phyloP scores from a whole-genome alignment of 306 rosid species.

The Corylus avellana region DNA sequence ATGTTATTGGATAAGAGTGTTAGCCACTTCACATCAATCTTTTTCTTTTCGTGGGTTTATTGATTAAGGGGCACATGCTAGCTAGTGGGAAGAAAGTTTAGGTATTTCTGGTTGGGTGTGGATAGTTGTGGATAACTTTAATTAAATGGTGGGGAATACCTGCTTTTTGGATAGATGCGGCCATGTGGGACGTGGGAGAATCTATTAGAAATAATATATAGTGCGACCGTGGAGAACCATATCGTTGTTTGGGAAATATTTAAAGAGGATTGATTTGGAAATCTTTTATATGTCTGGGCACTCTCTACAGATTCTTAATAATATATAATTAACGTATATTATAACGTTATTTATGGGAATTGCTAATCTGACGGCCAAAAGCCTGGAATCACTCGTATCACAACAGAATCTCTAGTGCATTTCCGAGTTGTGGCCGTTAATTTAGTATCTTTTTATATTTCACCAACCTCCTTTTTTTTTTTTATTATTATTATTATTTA shows the following conservation, averaged over 20 bases:
- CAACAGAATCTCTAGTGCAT: background rate
- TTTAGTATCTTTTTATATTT: background rate
- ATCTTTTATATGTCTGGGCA: background rate
- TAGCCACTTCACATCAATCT: background rate
- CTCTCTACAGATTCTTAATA: background rate
- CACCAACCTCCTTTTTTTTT: background rate
- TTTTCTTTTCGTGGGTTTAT: background rate
- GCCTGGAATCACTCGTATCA: too few relatives aligned
- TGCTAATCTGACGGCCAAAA: too few relatives aligned
- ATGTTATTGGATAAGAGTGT: background rate
- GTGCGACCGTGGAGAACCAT: background rate
- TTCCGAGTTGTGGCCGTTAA: background rate
- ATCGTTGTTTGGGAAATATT: background rate
- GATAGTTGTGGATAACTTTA: slow-evolving; percentile 24
- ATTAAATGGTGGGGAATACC: slow-evolving; percentile 25
- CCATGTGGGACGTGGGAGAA: slow-evolving; percentile 9
- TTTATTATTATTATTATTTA: too few relatives aligned
- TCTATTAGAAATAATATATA: background rate
- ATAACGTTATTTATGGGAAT: too few relatives aligned
- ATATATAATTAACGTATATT: background rate
- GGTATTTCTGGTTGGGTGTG: slow-evolving; percentile 21
- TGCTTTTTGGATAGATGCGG: slow-evolving; percentile 6
- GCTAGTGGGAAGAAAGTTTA: slow-evolving; percentile 9
- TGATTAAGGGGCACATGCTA: background rate
- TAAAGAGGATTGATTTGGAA: too few relatives aligned